Evolutionary conservation across 2,329 filamentous ascomycete species (phyloP), one percentile per base, ranked within the genome.

Genomic region (Trichophyton schoenleinii): DNA sequence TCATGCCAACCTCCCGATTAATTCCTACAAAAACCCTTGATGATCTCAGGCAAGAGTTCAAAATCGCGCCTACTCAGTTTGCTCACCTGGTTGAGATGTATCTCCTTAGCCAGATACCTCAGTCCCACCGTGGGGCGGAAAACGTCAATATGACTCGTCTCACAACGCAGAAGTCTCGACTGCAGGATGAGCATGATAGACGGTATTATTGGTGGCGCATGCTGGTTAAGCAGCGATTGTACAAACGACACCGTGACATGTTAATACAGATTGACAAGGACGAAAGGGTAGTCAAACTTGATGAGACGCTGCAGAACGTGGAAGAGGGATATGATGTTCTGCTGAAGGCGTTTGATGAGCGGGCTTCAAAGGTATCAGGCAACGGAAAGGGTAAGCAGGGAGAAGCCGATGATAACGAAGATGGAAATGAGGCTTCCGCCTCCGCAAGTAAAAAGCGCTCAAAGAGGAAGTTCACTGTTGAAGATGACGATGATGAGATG

Each of bases 141-240:
- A 70, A 79, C 69, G 68, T 79, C 73, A 74, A 83, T 72, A 66
- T 80, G 71, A 69, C 83, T 70, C 72, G 80, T 71, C 63, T 83
- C 68, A 68, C 75, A 41, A 76, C 77, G 60, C 77, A 77, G 63
- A 77, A 77, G 60, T 71, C 71, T 31, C 72, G 73, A 25, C 70
- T 79, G 0, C 74, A 76, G 2, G 78, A 85, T 63, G 76, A 78
- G 49, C 75, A 82, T 64, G 84, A 87, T 66, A 74, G 80, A 11
- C 75, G 77, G 36, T 87, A 84, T 71, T 86, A 83, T 70, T 85
- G 84, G 74, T 87, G 84, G 84, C 78, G 84, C 4, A 73, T 86
- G 66, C 78, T 85, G 34, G 77, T 82, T 41, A 87, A 87, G 70
- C 80, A 85, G 65, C 77, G 84, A 18, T 77, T 87, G 15, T 85